Percentiles rank a stretch among this genome's conserved stretches.
Evolutionary conservation across 2,329 filamentous ascomycete species (phyloP).

Genomic region (Exutisphaerella laricina): DNA sequence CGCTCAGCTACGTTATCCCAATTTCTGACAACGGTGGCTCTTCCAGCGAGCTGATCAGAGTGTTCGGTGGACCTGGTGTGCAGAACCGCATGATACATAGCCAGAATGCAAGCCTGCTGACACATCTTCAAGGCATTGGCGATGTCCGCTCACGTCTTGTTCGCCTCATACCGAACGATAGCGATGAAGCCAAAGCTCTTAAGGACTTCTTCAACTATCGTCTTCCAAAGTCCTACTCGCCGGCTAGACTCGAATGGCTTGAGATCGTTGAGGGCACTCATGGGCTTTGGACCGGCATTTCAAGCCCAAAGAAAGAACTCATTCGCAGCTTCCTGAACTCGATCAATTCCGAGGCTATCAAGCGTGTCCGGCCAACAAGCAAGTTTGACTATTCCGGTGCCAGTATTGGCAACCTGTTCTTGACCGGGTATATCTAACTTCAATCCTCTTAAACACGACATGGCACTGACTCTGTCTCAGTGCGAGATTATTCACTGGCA

Average conservation of each 20-base stretch:
- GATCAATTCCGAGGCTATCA: conserved; percentile 47
- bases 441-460: conserved; percentile 36
- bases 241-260: conserved; percentile 75
- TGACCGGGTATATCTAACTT: conserved; percentile 42
- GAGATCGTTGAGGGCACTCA: conserved; percentile 82
- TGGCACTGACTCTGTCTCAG: conserved; percentile 45
- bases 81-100: background rate
- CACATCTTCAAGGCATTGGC: conserved; percentile 50
- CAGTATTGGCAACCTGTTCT: conserved; percentile 48
- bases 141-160: conserved; percentile 71
- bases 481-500: conserved; percentile 83
- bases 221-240: conserved; percentile 55
- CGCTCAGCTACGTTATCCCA: conserved; percentile 80
- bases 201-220: conserved; percentile 84
- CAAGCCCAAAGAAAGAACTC: conserved; percentile 47
- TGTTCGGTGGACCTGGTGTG: conserved; percentile 86
- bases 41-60: conserved; percentile 85
- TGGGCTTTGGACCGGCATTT: conserved; percentile 59
- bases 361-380: conserved; percentile 42
- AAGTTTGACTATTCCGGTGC: conserved; percentile 47
- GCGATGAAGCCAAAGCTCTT: conserved; percentile 64
- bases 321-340: conserved; percentile 47
- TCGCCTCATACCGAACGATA: conserved; percentile 70
- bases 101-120: background rate
- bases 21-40: conserved; percentile 96